These are phyloP conservation scores for Xylariaceae sp. DNA, from an alignment of 2,329 filamentous ascomycete species.

Conservation along the genomic window DNA sequence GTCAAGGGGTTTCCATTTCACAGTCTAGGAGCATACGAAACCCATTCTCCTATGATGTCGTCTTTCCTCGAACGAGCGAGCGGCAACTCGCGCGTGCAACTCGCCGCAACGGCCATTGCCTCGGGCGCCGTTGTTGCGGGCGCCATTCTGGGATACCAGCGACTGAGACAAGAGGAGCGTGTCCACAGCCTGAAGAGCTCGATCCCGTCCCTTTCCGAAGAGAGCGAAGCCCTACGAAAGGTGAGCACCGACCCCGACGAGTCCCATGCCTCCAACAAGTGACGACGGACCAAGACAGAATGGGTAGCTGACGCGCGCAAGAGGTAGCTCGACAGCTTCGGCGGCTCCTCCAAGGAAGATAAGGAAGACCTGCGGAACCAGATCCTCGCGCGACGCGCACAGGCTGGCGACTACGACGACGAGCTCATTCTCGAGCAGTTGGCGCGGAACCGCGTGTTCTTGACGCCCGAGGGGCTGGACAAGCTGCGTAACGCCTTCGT, in stretches of 20 bases:
- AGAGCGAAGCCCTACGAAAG: conserved; percentile 32
- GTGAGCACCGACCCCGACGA: conserved; percentile 23
- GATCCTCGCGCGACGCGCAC: conserved; percentile 53
- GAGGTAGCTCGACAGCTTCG: conserved; percentile 57
- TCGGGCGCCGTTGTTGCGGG: conserved; percentile 56
- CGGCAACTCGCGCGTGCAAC: conserved; percentile 49
- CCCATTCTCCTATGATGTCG: no score
- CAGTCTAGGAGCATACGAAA: conserved; percentile 2
- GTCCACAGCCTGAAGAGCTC: conserved; percentile 54
- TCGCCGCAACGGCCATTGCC: conserved; percentile 64
- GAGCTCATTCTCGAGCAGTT: conserved; percentile 92
- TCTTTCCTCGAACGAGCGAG: conserved; percentile 41
- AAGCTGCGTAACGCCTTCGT: conserved; percentile 79
- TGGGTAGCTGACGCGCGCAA: conserved; percentile 20
- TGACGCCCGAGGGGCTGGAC: conserved; percentile 72
- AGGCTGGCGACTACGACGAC: conserved; percentile 60
- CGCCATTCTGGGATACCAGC: conserved; percentile 58
- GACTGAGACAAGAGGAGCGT: conserved; percentile 48
- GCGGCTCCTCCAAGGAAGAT: conserved; percentile 41
- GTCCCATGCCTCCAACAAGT: background rate
- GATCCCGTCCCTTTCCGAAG: conserved; percentile 42
- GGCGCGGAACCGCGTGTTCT: conserved; percentile 85
- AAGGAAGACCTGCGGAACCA: conserved; percentile 58
- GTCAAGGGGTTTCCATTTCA: background rate
- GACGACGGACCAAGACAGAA: conserved; percentile 1